Evolutionary conservation across 2,329 filamentous ascomycete species (phyloP), one percentile per base, ranked within the genome.

Genomic region (Ophioceras dolichostomum): DNA sequence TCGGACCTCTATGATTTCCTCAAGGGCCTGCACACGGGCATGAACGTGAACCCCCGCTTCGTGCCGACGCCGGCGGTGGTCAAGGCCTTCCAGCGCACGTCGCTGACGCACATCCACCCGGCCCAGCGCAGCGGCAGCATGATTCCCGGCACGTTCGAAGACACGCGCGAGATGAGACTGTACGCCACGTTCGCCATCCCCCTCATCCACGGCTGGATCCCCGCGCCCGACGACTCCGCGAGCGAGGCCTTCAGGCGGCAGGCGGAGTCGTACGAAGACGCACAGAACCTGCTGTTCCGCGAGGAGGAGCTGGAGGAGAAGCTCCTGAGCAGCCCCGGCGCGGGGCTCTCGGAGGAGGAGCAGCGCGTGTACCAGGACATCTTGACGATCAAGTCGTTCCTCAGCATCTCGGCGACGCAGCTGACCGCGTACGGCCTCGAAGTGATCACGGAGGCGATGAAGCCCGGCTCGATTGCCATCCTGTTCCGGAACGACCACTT

Each of bases 401-500:
- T 95, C n/a, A 62, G 67, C 4, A 69, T 67, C 1, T 88, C 85
- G 42, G 80, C 86, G 0, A 96, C 91, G 0, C 91, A 98, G 49
- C 64, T 98, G 17, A 95, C 91, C 0, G 65, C 74, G 0, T 82
- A 80, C 56, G 91, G 91, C 0, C 67, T 98, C 3, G 72, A 83
- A 28, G 73, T 83, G 2, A 78, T 96, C 28, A 70, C 70, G 1
- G 73, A 75, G 36, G 77, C 72, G 5, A 69, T 95, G 40, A 63
- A 71, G 10, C 80, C 86, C 1, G 89, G 87, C 2, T 76, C 82
- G 1, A 75, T 95, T 43, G 85, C 85, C 0, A 96, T 98, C 35
- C 61, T 98, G 2, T 98, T 98, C 63, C 76, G 91, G 19, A 98
- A 98, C 49, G 89, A 98, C 52, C 91, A 98, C 55, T 98, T 98